Evolutionary conservation across 140 eudicot species (phyloP).

Genomic region (Senecio squalidus): DNA sequence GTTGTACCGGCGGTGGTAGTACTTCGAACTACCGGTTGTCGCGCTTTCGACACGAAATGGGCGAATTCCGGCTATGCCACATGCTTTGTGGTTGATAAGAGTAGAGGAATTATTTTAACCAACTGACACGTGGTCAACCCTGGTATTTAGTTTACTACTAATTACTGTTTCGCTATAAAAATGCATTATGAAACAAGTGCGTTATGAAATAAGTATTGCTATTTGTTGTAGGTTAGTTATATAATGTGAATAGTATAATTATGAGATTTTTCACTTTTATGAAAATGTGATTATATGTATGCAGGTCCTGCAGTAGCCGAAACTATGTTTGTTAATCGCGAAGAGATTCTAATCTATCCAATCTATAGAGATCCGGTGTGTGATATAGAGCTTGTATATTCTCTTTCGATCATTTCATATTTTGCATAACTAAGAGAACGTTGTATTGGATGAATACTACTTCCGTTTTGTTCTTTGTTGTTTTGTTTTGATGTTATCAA

Average conservation of each 20-base stretch:
- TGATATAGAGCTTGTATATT: not conserved
- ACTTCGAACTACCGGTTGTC: not conserved
- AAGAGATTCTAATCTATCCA: not conserved
- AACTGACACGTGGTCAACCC: conserved; percentile 70
- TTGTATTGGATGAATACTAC: too few relatives aligned
- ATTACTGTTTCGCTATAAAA: not conserved
- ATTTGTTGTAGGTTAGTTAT: not conserved
- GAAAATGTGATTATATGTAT: not conserved
- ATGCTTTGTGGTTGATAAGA: conserved; percentile 65
- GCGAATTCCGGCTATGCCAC: conserved; percentile 65
- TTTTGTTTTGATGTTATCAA: not conserved
- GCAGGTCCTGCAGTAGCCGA: not conserved
- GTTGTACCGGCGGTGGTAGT: not conserved
- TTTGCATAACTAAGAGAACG: not conserved
- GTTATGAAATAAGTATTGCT: not conserved
- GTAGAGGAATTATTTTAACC: conserved; percentile 65
- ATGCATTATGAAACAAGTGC: not conserved
- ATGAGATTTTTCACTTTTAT: not conserved
- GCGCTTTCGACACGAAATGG: not conserved
- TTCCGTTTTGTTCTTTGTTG: not conserved
- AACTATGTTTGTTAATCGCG: not conserved
- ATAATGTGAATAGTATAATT: not conserved
- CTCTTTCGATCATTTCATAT: too few relatives aligned
- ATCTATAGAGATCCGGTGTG: not conserved
- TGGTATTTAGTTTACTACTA: not conserved